Evolutionary conservation across 164 flowering plant genomes (phyloP), one percentile per base, ranked within the genome.

Genomic region (Stephania japonica): DNA sequence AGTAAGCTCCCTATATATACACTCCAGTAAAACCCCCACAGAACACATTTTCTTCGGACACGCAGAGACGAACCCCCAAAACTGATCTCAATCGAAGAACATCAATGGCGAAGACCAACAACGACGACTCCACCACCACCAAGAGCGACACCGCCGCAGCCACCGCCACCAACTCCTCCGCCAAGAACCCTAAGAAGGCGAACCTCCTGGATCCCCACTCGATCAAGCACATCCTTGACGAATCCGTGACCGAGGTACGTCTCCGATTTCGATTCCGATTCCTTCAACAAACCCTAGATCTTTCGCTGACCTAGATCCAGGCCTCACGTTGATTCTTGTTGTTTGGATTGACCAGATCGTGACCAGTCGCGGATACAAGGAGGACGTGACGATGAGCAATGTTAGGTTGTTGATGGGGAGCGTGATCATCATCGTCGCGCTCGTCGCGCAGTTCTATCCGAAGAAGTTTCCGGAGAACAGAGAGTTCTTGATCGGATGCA

Each of bases 381-480:
- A 95, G 80, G 87, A 95, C 77, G 89, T 87, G 83, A 87, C 86
- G 78, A 41, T 91, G 87, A 93, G 98, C 81, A 95, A 95, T 78
- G 50, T 88, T 0, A 84, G 84, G 70, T 78, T 91, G 85, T 71
- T 89, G 24, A 23, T 93, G 76, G 99, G 98, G 66, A 69, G 80
- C 6, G 70, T 88, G 43, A 87, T 93, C 68, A 90, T 95, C 2
- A 74, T 78, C 59, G 86, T 93, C 66, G 98, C 98, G 8, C 87
- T 95, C 3, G 77, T 89, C 3, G 99, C 98, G 62, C 98, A 93
- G 76, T 95, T 95, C 79, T 89, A 95, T 83, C 86, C 86, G 23
- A 93, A 91, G 91, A 93, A 93, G 78, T 93, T 93, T 80, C 98
- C 99, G 0, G 91, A 89, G 80, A 95, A 95, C 75, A 75, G 76